These are phyloP conservation scores for Naganishia antarctica DNA, from an alignment of 768 basidiomycete species.

Conservation along the genomic window DNA sequence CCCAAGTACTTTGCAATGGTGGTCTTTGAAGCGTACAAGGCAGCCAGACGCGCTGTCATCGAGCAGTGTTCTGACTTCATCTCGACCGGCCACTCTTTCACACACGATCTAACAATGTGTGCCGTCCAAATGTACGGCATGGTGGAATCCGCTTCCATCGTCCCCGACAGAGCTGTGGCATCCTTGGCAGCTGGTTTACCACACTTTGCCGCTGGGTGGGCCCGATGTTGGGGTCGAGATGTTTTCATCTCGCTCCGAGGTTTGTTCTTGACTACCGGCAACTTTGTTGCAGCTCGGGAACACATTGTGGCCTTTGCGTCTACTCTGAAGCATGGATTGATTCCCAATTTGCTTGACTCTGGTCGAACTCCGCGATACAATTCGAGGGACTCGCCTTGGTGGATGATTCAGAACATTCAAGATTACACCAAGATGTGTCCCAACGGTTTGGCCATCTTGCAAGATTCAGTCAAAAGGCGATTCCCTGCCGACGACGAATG, in stretches of 20 bases:
- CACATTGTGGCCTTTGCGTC: slow-evolving; percentile 92
- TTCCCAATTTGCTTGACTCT: slow-evolving; percentile 92
- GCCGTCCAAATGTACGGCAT: slow-evolving; percentile 73
- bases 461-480: slow-evolving; percentile 78
- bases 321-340: slow-evolving; percentile 88
- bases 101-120: slow-evolving; percentile 77
- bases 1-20: slow-evolving; percentile 95
- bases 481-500: slow-evolving; percentile 92
- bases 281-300: slow-evolving; percentile 62
- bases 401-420: slow-evolving; percentile 98
- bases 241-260: slow-evolving; percentile 89
- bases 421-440: slow-evolving; percentile 82
- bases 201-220: slow-evolving; percentile 90
- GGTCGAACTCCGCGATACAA: slow-evolving; percentile 80
- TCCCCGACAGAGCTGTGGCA: slow-evolving; percentile 60
- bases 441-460: slow-evolving; percentile 72
- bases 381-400: slow-evolving; percentile 85
- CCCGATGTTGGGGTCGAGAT: slow-evolving; percentile 87
- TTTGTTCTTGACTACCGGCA: slow-evolving; percentile 84
- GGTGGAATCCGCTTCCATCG: slow-evolving; percentile 84
- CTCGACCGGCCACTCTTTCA: slow-evolving; percentile 76
- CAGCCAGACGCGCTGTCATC: slow-evolving; percentile 71
- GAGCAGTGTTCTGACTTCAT: slow-evolving; percentile 88
- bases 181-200: slow-evolving; percentile 91
- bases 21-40: slow-evolving; percentile 86